These are phyloP conservation scores for Paraphaeosphaeria sporulosa DNA, from an alignment of 2,329 filamentous ascomycete species.

Conservation along the genomic window DNA sequence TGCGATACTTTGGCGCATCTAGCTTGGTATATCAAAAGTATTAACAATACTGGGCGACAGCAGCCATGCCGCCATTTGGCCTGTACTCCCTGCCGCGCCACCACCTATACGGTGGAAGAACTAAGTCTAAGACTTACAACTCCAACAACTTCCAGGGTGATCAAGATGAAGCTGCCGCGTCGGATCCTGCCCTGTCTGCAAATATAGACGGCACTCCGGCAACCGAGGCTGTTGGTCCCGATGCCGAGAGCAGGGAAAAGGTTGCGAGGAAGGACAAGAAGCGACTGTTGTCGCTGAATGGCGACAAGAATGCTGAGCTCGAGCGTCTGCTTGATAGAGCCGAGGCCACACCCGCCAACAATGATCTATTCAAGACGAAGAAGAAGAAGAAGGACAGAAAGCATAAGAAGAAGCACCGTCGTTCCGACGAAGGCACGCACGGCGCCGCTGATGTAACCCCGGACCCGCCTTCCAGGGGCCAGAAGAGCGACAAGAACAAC, in stretches of 20 bases:
- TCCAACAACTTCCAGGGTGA: constrained; percentile 29
- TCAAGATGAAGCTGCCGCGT: background rate
- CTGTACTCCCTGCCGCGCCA: constrained; percentile 35
- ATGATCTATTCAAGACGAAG: background rate
- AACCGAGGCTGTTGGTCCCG: background rate
- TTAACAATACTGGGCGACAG: background rate
- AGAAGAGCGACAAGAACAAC: constrained; percentile 12
- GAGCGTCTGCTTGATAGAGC: background rate
- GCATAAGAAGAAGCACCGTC: constrained; percentile 29
- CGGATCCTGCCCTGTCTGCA: background rate
- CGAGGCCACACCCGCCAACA: background rate
- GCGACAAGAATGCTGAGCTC: background rate
- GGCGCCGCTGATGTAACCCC: background rate
- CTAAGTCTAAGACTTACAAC: constrained; percentile 26
- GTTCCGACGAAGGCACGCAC: background rate
- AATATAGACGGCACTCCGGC: constrained; percentile 1
- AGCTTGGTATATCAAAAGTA: background rate
- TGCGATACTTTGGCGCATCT: background rate
- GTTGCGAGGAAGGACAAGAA: constrained; percentile 1
- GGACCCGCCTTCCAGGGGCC: background rate
- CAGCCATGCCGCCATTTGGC: constrained; percentile 19
- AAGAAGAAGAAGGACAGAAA: background rate
- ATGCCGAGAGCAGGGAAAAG: constrained; percentile 19
- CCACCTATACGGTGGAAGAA: constrained; percentile 23
- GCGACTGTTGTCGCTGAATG: constrained; percentile 4